Evolutionary conservation across 345 rosid species (phyloP).

Genomic region (Lepidium didymum): DNA sequence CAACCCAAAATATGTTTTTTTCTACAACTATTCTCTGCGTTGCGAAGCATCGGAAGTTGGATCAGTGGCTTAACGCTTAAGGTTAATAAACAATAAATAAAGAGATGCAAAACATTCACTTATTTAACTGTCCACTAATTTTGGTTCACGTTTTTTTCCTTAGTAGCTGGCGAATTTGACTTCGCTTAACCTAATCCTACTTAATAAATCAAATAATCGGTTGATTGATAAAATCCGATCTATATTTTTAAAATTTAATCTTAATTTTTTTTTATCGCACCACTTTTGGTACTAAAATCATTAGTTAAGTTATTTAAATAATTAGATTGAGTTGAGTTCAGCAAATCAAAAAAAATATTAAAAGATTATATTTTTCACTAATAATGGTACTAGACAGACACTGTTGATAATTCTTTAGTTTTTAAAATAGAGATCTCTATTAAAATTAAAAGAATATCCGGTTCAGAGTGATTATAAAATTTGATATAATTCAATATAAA

Average conservation of each 20-base stretch:
- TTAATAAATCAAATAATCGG: not conserved
- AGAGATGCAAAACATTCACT: not conserved
- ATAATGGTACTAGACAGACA: not conserved
- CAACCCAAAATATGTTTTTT: not conserved
- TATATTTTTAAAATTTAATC: too few relatives aligned
- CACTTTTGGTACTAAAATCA: too few relatives aligned
- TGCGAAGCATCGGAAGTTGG: not conserved
- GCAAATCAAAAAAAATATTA: too few relatives aligned
- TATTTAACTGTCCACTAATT: not conserved
- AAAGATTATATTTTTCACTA: too few relatives aligned
- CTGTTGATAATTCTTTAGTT: not conserved
- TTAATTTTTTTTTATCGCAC: too few relatives aligned
- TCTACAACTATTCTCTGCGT: not conserved
- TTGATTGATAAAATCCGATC: too few relatives aligned
- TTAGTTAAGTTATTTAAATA: too few relatives aligned
- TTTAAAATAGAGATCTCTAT: not conserved
- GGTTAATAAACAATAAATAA: not conserved
- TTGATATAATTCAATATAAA: not conserved
- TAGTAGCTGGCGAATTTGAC: constrained; percentile 7
- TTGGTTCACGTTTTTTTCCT: not conserved
- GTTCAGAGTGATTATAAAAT: not conserved
- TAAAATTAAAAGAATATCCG: not conserved
- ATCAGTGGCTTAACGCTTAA: not conserved
- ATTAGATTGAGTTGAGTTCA: too few relatives aligned
- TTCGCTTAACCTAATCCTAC: not conserved